phyloP scores from a whole-genome alignment of 2,329 filamentous ascomycete genomes.

The Sporothrix pseudoabietina region DNA sequence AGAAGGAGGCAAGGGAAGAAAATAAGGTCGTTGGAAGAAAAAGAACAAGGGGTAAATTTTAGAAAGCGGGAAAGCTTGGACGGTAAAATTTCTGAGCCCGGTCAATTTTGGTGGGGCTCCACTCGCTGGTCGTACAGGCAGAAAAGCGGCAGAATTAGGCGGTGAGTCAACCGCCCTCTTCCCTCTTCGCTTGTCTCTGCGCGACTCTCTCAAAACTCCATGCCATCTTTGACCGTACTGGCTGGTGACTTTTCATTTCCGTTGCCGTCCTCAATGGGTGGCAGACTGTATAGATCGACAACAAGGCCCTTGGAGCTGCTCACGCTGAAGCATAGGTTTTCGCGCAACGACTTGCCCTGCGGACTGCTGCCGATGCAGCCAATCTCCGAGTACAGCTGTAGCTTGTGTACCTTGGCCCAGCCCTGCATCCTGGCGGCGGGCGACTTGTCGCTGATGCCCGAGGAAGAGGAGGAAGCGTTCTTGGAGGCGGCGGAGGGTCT shows the following conservation, averaged over 20 bases:
- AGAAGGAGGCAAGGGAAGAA: not conserved
- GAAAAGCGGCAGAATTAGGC: conserved; percentile 30
- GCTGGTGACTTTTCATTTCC: conserved; percentile 47
- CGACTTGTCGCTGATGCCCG: conserved; percentile 41
- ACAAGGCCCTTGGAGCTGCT: conserved; percentile 78
- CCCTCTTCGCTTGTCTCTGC: not conserved
- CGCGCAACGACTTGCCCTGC: conserved; percentile 67
- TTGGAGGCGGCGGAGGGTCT: conserved; percentile 28
- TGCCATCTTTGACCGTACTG: conserved; percentile 64
- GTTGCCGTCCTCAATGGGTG: conserved; percentile 76
- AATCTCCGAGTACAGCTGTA: conserved; percentile 85
- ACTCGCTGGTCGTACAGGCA: not conserved
- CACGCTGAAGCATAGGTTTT: conserved; percentile 88
- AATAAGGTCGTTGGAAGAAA: conserved; percentile 16
- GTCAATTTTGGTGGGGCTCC: conserved; percentile 20
- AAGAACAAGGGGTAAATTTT: conserved; percentile 23
- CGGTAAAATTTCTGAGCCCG: conserved; percentile 21
- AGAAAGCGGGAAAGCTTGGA: conserved; percentile 24
- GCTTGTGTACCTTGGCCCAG: conserved; percentile 76
- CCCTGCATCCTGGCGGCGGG: conserved; percentile 78
- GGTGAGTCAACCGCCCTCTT: conserved; percentile 27
- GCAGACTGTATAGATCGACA: conserved; percentile 85
- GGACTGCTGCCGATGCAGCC: conserved; percentile 77
- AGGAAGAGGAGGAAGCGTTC: conserved; percentile 39
- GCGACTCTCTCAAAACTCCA: conserved; percentile 65